Conservation (phyloP, 768 basidiomycete genomes). For the Lactifluus volemus region DNA sequence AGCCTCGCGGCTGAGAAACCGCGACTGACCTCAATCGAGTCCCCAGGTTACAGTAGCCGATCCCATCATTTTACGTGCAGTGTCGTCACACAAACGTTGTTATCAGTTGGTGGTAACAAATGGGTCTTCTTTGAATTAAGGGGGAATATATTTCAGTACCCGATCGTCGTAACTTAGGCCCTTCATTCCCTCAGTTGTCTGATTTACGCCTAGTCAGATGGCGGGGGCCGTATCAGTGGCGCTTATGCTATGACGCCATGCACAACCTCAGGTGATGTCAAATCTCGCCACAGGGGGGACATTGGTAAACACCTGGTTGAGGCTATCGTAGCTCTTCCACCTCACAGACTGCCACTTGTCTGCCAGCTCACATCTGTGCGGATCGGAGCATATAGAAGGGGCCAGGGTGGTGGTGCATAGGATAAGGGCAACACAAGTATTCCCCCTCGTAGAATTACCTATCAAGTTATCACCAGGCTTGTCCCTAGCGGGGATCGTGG, state of each 20-base stretch:
- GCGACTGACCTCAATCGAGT: neutral
- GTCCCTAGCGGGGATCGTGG: neutral
- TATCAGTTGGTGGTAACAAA: neutral
- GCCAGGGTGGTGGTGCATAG: too few species aligned
- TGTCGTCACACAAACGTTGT: neutral
- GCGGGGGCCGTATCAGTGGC: constrained; percentile 4
- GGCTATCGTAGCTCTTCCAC: neutral
- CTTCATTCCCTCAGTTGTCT: neutral
- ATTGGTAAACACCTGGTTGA: neutral
- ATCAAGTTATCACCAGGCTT: neutral
- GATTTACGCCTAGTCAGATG: neutral
- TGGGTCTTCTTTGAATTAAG: neutral
- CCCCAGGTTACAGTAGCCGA: neutral
- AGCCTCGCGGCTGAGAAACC: neutral
- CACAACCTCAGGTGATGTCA: neutral
- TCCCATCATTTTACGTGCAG: neutral
- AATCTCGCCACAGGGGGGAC: neutral
- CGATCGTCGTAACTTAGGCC: neutral
- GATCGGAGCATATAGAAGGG: neutral
- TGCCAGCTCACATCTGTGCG: neutral
- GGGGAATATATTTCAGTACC: neutral
- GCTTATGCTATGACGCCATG: neutral
- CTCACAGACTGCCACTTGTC: neutral
- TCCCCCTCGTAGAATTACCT: neutral
- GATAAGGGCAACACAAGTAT: neutral